Evolutionary conservation across 441 rosid species (phyloP), one percentile per base, ranked within the genome.

Genomic region (Adansonia rubrostipa): DNA sequence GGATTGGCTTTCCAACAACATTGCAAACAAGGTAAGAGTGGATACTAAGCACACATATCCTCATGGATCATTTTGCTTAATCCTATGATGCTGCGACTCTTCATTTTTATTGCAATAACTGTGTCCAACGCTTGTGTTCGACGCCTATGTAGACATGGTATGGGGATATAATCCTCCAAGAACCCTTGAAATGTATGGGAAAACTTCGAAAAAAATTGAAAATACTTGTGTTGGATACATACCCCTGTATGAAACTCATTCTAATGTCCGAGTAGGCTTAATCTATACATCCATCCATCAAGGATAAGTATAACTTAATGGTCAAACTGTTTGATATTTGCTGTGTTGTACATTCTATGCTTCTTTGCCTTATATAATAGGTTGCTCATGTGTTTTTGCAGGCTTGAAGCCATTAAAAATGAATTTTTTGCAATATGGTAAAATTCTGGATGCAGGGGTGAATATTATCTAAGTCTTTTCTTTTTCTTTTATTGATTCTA

Each of bases 1-100:
- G 76, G 90, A 89, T n/a, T 89, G 93, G 93, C 91, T 89, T 54
- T 86, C 93, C 71, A 88, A 82, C 79, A 89, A 88, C 76, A 88
- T 88, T 40, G 87, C 88, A n/a, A 87, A 76, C 90, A 88, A 86
- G 91, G 93, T 83, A 79, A 45, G 75, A 53, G 36, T 47, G 50
- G 71, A 47, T 50, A 40, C 19, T 6, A 5, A 53, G 3, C 11
- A 7, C 19, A 13, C 2, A 20, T 15, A 58, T 74, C 53, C n/a
- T 61, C 19, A 36, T 36, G 9, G 61, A 58, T 58, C 40, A 17
- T 42, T 28, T 20, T 73, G 22, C 57, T 53, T 13, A 53, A 53
- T 53, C 57, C 57, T 36, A 36, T 36, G 40, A 36, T 36, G 40
- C 40, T 36, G 40, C 5, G 40, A 36, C 40, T 36, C 40, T 3